Evolutionary conservation across 176 grass and related monocot genomes (phyloP), one percentile per base, ranked within the genome.

Genomic region (Raddia guianensis): DNA sequence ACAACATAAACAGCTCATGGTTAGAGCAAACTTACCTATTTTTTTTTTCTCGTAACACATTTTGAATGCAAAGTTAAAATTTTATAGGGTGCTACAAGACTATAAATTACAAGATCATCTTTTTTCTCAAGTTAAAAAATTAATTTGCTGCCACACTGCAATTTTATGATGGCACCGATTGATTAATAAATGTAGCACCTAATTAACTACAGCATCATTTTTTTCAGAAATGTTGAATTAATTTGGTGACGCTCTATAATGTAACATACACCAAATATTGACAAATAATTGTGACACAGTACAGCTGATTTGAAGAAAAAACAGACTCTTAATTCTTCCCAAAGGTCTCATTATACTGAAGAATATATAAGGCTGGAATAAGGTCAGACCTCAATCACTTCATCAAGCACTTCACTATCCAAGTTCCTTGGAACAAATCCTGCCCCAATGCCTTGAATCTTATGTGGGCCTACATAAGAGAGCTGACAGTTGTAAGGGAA

Each of bases 371-470:
- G 32, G 16, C 7, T 69, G 19, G 47, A 34, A 87, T 48, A 74
- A 63, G 46, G 18, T 58, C 70, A 14, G 56, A 98, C 92, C 92
- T 95, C 90, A 50, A 98, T 56, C 72, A 93, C 75, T 93, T 98
- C 96, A 76, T 98, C 89, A 4, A 95, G 90, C 78, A 95, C 72
- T 20, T 93, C 71, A 66, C 83, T 86, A 59, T 95, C 91, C 63
- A 98, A 91, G 58, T 98, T 98, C 53, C 82, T 86, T 49, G 96
- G 96, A 76, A 98, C 90, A 85, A 98, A 95, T 64, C 96, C 92
- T 5, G 92, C 96, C 13, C 92, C 96, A 70, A 98, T 91, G 68
- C 96, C 96, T 87, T 95, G 92, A 81, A 98, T 98, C 82, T 98
- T 95, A 76, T 98, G 92, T 76, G 96, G 96, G 74, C 92, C 92